Conservation (phyloP, 2,329 filamentous ascomycete genomes). For the Phyllosticta citriasiana region DNA sequence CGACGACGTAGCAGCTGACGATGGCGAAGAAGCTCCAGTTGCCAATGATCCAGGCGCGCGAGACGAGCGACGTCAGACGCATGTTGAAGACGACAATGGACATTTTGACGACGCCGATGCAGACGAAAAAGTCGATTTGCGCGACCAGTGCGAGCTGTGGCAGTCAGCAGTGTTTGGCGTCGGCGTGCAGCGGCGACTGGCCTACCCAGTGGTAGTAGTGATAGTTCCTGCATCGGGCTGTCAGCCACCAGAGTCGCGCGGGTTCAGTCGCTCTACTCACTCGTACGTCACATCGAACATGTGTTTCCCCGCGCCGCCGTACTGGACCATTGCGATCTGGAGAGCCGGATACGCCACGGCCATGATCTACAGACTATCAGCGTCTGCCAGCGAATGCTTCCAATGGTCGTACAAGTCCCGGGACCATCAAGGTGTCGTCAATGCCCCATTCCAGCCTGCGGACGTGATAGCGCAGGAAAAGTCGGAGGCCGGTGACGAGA, state of each 20-base stretch:
- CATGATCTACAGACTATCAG: constrained; percentile 8
- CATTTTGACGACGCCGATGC: constrained; percentile 28
- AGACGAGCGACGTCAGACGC: constrained; percentile 25
- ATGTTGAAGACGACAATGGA: constrained; percentile 29
- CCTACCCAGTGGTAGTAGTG: constrained; percentile 16
- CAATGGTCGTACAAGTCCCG: constrained; percentile 20
- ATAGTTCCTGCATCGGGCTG: constrained; percentile 1
- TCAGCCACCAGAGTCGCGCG: too few species aligned
- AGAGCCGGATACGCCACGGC: constrained; percentile 20
- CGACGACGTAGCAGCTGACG: constrained; percentile 19
- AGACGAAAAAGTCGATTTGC: constrained; percentile 20
- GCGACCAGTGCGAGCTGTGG: constrained; percentile 14
- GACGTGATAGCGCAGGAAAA: constrained; percentile 19
- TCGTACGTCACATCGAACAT: constrained; percentile 25
- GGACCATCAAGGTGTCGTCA: constrained; percentile 26
- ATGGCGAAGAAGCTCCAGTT: constrained; percentile 24
- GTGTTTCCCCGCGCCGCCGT: constrained; percentile 20
- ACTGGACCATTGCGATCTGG: constrained; percentile 18
- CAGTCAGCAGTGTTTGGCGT: too few species aligned
- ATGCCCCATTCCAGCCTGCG: constrained; percentile 21
- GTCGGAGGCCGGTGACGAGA: constrained; percentile 19
- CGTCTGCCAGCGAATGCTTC: not conserved
- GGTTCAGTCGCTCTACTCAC: constrained; percentile 14
- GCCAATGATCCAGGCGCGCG: constrained; percentile 19
- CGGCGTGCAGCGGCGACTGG: too few species aligned